Conservation (phyloP, 2,329 filamentous ascomycete genomes). For the Hymenoscyphus linearis region DNA sequence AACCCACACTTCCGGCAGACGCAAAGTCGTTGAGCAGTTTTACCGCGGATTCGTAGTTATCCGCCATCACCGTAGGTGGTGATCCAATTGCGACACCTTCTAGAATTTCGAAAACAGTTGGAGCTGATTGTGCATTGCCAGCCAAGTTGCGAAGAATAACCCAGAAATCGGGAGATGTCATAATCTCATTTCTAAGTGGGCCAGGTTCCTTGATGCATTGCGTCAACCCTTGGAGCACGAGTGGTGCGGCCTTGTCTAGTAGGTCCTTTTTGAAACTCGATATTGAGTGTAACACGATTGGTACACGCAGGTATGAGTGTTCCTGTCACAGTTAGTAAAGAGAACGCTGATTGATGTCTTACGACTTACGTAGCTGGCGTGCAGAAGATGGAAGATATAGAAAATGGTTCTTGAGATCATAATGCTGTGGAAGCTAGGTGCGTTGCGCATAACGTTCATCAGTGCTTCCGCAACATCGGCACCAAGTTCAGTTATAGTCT, state of each 20-base stretch:
- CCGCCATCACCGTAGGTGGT: constrained; percentile 79
- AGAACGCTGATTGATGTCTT: constrained; percentile 9
- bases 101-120: constrained; percentile 80
- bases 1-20: constrained; percentile 69
- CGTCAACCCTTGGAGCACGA: constrained; percentile 73
- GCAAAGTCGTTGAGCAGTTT: constrained; percentile 85
- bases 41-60: constrained; percentile 91
- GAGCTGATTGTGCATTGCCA: constrained; percentile 62
- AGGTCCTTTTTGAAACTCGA: constrained; percentile 78
- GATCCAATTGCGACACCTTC: constrained; percentile 68
- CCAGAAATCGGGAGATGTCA: constrained; percentile 97
- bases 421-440: constrained; percentile 73
- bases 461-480: constrained; percentile 75
- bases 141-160: constrained; percentile 75
- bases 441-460: constrained; percentile 76
- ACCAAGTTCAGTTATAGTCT: constrained; percentile 67
- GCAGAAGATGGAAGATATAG: constrained; percentile 77
- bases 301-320: constrained; percentile 84
- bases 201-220: constrained; percentile 74
- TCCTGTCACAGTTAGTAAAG: constrained; percentile 49
- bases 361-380: constrained; percentile 72
- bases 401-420: constrained; percentile 78
- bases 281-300: constrained; percentile 85
- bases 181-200: constrained; percentile 82
- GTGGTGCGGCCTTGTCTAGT: constrained; percentile 68